phyloP scores from a whole-genome alignment of 352 stramenopile genomes.

The Poterioochromonas sp. region DNA sequence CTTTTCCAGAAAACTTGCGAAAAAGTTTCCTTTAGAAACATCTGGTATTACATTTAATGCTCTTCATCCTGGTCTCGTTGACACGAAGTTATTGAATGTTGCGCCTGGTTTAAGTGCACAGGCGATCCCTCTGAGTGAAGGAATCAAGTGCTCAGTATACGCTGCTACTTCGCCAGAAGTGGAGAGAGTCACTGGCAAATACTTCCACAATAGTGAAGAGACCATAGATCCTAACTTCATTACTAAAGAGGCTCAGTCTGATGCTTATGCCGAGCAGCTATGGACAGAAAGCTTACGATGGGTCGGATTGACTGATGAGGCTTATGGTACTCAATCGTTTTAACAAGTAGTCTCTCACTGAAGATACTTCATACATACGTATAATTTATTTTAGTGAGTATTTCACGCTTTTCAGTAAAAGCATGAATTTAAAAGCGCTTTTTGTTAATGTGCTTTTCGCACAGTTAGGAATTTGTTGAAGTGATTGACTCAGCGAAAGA shows the following conservation, averaged over 20 bases:
- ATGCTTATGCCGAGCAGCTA: neutral
- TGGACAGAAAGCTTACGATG: neutral
- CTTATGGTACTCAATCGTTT: too few relatives aligned
- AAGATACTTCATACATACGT: too few relatives aligned
- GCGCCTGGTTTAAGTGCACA: neutral
- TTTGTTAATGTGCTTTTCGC: too few relatives aligned
- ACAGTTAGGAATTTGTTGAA: too few relatives aligned
- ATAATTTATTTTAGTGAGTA: too few relatives aligned
- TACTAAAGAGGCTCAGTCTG: neutral
- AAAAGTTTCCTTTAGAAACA: neutral
- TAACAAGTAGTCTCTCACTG: too few relatives aligned
- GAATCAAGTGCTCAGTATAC: neutral
- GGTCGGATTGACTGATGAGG: neutral
- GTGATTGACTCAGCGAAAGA: too few relatives aligned
- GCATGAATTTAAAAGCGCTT: too few relatives aligned
- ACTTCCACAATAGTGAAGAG: neutral
- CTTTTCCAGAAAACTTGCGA: neutral
- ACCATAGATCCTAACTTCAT: neutral
- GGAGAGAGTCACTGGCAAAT: neutral
- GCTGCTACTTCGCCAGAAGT: neutral
- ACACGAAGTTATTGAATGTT: conserved; percentile 4
- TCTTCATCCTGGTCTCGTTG: neutral
- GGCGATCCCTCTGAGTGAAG: neutral
- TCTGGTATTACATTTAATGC: neutral
- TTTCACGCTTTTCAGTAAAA: too few relatives aligned